phyloP scores from a whole-genome alignment of 78 protist species.

The Dictyostelium discoideum region DNA sequence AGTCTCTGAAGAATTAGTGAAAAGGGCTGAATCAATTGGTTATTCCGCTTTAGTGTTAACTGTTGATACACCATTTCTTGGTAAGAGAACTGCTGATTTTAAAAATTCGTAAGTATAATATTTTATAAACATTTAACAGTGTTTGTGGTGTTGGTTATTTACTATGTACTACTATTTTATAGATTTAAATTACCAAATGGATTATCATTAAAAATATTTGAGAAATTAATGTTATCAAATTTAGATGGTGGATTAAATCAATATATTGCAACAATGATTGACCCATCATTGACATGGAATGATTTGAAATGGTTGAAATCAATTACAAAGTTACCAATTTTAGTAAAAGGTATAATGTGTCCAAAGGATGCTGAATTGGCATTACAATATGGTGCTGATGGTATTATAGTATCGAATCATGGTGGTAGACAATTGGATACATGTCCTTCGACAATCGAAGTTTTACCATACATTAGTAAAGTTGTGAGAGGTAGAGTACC shows the following conservation, averaged over 20 bases:
- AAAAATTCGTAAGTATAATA: conserved; percentile 71
- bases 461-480: conserved; percentile 46
- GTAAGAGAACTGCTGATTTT: conserved; percentile 76
- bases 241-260: conserved; percentile 46
- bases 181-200: conserved; percentile 37
- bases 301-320: conserved; percentile 85
- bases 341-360: conserved; percentile 88
- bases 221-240: conserved; percentile 7
- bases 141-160: no score
- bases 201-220: conserved; percentile 20
- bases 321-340: conserved; percentile 77
- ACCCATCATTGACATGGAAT: conserved; percentile 84
- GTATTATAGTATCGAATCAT: conserved; percentile 89
- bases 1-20: conserved; percentile 66
- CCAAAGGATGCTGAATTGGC: conserved; percentile 86
- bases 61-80: conserved; percentile 88
- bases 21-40: conserved; percentile 77
- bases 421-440: conserved; percentile 92
- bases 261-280: conserved; percentile 77
- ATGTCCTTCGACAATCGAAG: conserved; percentile 76
- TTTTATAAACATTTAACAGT: no score
- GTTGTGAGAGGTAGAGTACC: conserved; percentile 72
- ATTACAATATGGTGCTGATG: conserved; percentile 73
- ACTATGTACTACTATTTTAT: no score
- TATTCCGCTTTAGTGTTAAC: conserved; percentile 79